phyloP scores from a whole-genome alignment of 2,329 filamentous ascomycete genomes.

The Xylaria sp. region DNA sequence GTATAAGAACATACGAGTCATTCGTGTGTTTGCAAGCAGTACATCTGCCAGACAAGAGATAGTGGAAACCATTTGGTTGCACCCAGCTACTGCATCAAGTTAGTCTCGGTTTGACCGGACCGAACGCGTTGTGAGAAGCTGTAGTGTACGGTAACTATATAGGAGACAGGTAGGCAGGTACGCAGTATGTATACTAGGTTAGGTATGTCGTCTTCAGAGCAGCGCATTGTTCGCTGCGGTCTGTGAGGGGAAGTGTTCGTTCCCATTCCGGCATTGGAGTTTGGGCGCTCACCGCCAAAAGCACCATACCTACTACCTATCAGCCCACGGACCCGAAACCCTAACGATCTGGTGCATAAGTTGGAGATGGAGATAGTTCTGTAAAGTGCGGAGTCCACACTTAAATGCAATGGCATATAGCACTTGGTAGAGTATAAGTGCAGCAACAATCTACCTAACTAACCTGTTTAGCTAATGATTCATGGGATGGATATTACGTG shows the following conservation, averaged over 20 bases:
- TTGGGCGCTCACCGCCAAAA: slow-evolving; percentile 25
- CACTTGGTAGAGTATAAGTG: not conserved
- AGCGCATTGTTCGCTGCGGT: not conserved
- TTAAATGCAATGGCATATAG: too few species aligned
- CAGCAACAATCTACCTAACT: not conserved
- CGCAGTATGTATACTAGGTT: not conserved
- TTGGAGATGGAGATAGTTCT: slow-evolving; percentile 2
- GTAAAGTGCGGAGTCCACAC: not conserved
- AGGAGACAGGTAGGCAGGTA: not conserved
- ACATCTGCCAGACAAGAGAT: not conserved
- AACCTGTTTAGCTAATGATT: not conserved
- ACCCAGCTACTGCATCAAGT: slow-evolving; percentile 24
- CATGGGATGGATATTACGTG: not conserved
- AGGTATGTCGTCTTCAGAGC: not conserved
- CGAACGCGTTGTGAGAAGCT: slow-evolving; percentile 26
- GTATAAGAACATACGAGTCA: slow-evolving; percentile 5
- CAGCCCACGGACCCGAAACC: not conserved
- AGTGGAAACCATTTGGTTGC: slow-evolving; percentile 12
- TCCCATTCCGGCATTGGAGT: not conserved
- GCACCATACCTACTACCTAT: not conserved
- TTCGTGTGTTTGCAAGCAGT: slow-evolving; percentile 12
- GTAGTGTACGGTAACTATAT: not conserved
- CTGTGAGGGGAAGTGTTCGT: not conserved
- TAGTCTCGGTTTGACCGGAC: slow-evolving; percentile 39
- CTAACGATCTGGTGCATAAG: not conserved